A percentile compares a stretch with the other conserved stretches of the same genome.
phyloP scores from a whole-genome alignment of 2,329 filamentous ascomycete species.

The Paecilomyces fulvus region DNA sequence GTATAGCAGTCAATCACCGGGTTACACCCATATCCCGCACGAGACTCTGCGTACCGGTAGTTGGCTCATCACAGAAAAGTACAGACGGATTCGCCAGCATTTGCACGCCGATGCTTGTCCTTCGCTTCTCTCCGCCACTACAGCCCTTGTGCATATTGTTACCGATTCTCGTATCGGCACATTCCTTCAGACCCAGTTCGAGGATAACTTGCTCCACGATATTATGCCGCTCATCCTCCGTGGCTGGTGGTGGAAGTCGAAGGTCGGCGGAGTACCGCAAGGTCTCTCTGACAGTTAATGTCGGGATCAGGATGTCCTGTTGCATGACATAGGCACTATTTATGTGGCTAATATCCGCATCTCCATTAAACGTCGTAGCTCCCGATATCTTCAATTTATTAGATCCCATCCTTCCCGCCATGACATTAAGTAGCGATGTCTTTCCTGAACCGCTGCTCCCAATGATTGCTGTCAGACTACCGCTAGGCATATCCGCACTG shows the following conservation, averaged over 20 bases:
- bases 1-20: background rate
- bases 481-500: constrained; percentile 54
- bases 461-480: constrained; percentile 66
- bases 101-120: constrained; percentile 70
- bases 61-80: constrained; percentile 70
- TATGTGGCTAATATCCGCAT: constrained; percentile 39
- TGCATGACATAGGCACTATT: constrained; percentile 56
- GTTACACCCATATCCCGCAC: background rate
- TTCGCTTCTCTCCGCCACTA: constrained; percentile 69
- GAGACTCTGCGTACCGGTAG: constrained; percentile 46
- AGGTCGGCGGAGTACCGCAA: constrained; percentile 64
- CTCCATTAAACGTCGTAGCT: constrained; percentile 53
- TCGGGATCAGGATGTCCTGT: constrained; percentile 64
- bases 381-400: constrained; percentile 48
- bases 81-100: constrained; percentile 71
- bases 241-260: constrained; percentile 56
- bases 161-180: constrained; percentile 65
- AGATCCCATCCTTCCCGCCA: constrained; percentile 59
- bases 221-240: constrained; percentile 47
- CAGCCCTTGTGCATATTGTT: constrained; percentile 64
- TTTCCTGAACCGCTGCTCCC: constrained; percentile 68
- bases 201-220: constrained; percentile 70
- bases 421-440: constrained; percentile 61
- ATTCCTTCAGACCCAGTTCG: constrained; percentile 68
- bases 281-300: constrained; percentile 67